Percentiles rank a stretch among this genome's conserved stretches.
Evolutionary conservation across 176 grass and related monocot species (phyloP).

Genomic region (Carex parvula): DNA sequence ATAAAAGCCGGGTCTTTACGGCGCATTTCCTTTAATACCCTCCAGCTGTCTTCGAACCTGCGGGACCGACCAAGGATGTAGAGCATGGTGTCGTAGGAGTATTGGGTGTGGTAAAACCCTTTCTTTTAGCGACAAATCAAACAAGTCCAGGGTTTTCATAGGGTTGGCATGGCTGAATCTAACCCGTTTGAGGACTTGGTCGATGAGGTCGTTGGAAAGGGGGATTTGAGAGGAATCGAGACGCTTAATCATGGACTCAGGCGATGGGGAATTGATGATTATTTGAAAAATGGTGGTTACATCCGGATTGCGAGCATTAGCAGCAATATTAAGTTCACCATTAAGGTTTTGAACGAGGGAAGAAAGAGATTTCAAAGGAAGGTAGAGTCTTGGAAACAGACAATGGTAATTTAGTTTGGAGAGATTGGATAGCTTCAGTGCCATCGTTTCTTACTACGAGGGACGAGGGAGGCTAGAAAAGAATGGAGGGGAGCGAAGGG

Average conservation of each 20-base stretch:
- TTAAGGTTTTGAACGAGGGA: not conserved
- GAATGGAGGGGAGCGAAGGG: too few relatives aligned
- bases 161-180: constrained; percentile 79
- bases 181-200: constrained; percentile 62
- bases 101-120: constrained; percentile 56
- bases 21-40: constrained; percentile 33
- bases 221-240: constrained; percentile 37
- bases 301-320: constrained; percentile 22
- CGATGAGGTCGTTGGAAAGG: constrained; percentile 55
- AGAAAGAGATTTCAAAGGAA: not conserved
- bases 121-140: constrained; percentile 42
- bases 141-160: constrained; percentile 63
- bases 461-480: too few relatives aligned
- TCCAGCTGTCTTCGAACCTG: constrained; percentile 56
- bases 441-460: not conserved
- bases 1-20: constrained; percentile 44
- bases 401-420: not conserved
- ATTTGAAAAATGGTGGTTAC: constrained; percentile 44
- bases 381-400: not conserved
- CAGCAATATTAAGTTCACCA: not conserved
- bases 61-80: constrained; percentile 72
- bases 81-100: constrained; percentile 73
- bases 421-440: constrained; percentile 11
- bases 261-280: constrained; percentile 49
- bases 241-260: constrained; percentile 40